Conservation (phyloP, 768 basidiomycete genomes). For the Russula earlei region DNA sequence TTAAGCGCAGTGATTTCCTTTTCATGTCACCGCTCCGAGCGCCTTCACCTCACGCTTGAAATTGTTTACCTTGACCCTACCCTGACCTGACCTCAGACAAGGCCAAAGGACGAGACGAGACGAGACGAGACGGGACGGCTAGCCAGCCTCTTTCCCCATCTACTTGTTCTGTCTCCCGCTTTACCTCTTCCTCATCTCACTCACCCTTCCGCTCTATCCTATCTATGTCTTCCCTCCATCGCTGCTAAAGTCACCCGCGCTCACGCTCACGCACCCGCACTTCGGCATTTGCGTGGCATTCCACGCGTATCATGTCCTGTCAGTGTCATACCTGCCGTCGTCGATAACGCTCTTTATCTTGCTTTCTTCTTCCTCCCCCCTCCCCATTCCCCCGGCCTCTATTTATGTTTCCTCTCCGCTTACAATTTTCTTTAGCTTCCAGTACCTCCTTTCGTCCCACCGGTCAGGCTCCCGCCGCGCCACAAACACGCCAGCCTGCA, state of each 20-base stretch:
- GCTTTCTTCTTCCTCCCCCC: neutral
- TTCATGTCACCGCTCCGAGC: constrained; percentile 11
- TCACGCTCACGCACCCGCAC: neutral
- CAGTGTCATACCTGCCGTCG: constrained; percentile 14
- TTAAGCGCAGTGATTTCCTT: constrained; percentile 18
- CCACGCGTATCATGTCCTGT: constrained; percentile 21
- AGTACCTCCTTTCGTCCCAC: constrained; percentile 10
- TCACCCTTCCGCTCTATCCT: neutral
- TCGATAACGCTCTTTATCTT: constrained; percentile 11
- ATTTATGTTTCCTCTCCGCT: constrained; percentile 15
- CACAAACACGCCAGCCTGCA: constrained; percentile 14
- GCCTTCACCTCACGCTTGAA: constrained; percentile 12
- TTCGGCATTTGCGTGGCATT: neutral
- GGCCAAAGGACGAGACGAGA: neutral
- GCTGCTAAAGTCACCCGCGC: constrained; percentile 3
- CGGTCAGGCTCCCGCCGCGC: constrained; percentile 8
- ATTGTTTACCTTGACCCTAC: neutral
- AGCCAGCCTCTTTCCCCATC: neutral
- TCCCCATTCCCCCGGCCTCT: constrained; percentile 4
- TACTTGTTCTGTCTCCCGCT: neutral
- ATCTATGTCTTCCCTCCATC: constrained; percentile 16
- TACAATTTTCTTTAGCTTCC: constrained; percentile 16
- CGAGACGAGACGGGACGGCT: neutral
- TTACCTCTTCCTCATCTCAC: neutral
- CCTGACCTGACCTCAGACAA: neutral